Percentiles rank a stretch among this genome's conserved stretches.
Conservation (phyloP, 805 yeast genomes). For the Wickerhamomyces strasburgensis region DNA sequence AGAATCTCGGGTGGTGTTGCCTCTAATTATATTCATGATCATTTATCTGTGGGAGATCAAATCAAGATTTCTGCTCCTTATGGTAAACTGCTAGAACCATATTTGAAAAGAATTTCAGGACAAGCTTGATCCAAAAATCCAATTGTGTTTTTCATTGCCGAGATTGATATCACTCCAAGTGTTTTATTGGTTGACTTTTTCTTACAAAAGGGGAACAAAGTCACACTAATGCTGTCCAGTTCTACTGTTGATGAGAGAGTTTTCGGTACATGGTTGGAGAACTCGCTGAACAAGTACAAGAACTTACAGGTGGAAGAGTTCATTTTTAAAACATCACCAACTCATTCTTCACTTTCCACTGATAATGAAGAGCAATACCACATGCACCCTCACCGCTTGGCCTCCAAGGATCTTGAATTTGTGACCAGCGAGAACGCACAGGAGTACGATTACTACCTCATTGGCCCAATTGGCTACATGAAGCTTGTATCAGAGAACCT, state of each 20-base stretch:
- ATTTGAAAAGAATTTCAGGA: slow-evolving; percentile 17
- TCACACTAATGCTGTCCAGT: slow-evolving; percentile 14
- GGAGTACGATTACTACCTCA: slow-evolving; percentile 14
- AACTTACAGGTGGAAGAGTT: slow-evolving; percentile 13
- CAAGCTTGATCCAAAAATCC: slow-evolving; percentile 18
- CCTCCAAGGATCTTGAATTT: slow-evolving; percentile 3
- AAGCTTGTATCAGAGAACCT: slow-evolving; percentile 5
- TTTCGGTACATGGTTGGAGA: slow-evolving; percentile 14
- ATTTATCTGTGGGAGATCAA: slow-evolving; percentile 42
- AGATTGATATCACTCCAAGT: slow-evolving; percentile 66
- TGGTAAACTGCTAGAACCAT: slow-evolving; percentile 43
- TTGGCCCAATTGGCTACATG: slow-evolving; percentile 24
- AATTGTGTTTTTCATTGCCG: slow-evolving; percentile 48
- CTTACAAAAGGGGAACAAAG: slow-evolving; percentile 13
- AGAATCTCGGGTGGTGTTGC: slow-evolving; percentile 42
- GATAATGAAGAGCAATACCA: slow-evolving; percentile 2
- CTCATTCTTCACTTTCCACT: background rate
- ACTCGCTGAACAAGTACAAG: slow-evolving; percentile 8
- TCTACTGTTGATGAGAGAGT: slow-evolving; percentile 8
- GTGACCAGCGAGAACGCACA: slow-evolving; percentile 8
- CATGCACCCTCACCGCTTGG: slow-evolving; percentile 7
- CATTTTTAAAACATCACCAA: slow-evolving; percentile 11
- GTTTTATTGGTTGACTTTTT: slow-evolving; percentile 43
- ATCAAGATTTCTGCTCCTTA: slow-evolving; percentile 53
- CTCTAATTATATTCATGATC: slow-evolving; percentile 45